These are phyloP conservation scores for Scutellaria galericulata DNA, from an alignment of 257 asterid species.

Conservation along the genomic window DNA sequence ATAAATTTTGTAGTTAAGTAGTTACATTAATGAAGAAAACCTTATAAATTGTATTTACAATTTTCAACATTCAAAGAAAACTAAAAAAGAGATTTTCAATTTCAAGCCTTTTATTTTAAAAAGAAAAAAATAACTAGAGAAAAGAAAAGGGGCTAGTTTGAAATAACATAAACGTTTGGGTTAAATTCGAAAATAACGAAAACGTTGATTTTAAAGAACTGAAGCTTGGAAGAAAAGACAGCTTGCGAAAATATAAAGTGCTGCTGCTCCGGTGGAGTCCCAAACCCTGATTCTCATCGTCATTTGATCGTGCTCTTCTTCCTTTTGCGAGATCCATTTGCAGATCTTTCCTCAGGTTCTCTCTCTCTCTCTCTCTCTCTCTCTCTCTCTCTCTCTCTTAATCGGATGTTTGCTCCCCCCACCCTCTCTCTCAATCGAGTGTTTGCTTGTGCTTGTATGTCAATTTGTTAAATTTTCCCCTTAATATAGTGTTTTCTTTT, in stretches of 20 bases:
- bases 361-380: background rate
- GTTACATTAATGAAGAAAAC: too few species aligned
- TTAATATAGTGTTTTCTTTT: background rate
- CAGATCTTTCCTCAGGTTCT: constrained; percentile 46
- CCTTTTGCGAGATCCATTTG: constrained; percentile 28
- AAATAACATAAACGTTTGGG: constrained; percentile 28
- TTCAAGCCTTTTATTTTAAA: background rate
- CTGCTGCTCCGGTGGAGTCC: constrained; percentile 28
- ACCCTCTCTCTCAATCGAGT: background rate
- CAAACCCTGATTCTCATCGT: constrained; percentile 29
- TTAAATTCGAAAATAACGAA: constrained; percentile 18
- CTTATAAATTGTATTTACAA: too few species aligned
- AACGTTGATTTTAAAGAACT: constrained; percentile 18
- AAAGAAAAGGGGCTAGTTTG: background rate
- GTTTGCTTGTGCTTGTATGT: background rate
- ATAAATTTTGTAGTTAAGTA: too few species aligned
- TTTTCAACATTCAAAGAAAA: background rate
- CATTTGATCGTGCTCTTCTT: constrained; percentile 3
- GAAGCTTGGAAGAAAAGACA: constrained; percentile 49
- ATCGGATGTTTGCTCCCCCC: background rate
- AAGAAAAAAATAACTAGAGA: background rate
- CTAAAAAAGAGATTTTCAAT: too few species aligned
- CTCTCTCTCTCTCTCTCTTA: background rate
- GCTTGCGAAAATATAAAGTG: constrained; percentile 28
- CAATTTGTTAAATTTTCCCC: background rate